phyloP scores from a whole-genome alignment of 116 monocot genomes.

The Zostera marina region DNA sequence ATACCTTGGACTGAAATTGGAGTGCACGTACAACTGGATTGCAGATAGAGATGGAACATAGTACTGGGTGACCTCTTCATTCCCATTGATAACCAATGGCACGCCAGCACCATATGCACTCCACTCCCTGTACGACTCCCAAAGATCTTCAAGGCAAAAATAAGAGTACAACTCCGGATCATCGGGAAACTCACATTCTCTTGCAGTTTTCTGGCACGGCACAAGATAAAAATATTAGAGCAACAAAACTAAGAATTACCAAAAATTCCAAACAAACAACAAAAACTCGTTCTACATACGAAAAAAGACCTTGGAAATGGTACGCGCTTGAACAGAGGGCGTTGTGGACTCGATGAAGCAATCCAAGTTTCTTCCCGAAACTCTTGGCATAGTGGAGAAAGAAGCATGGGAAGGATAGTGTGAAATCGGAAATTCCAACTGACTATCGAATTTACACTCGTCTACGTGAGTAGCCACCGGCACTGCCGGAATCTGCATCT shows the following conservation, averaged over 20 bases:
- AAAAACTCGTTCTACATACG: constrained; percentile 1
- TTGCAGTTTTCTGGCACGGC: constrained; percentile 20
- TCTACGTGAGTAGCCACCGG: constrained; percentile 5
- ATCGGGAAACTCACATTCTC: constrained; percentile 32
- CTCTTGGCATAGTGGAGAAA: background rate
- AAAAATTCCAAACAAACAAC: background rate
- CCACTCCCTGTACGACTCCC: constrained; percentile 85
- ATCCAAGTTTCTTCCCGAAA: constrained; percentile 35
- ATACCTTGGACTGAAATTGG: constrained; percentile 8
- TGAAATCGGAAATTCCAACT: constrained; percentile 33
- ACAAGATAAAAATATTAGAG: background rate
- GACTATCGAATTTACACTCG: constrained; percentile 19
- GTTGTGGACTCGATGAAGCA: constrained; percentile 65
- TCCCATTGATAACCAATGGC: constrained; percentile 60
- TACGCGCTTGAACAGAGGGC: constrained; percentile 45
- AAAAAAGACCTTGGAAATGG: constrained; percentile 24
- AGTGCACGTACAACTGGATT: constrained; percentile 63
- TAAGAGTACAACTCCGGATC: constrained; percentile 20
- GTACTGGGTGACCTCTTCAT: constrained; percentile 69
- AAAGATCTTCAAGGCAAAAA: constrained; percentile 67
- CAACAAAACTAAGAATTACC: background rate
- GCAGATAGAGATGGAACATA: constrained; percentile 92
- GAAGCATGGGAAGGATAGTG: constrained; percentile 26
- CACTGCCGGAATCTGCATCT: constrained; percentile 6
- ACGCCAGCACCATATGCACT: constrained; percentile 97